These are phyloP conservation scores for Trichoderma koningii DNA, from an alignment of 2,329 filamentous ascomycete genomes.

Conservation along the genomic window DNA sequence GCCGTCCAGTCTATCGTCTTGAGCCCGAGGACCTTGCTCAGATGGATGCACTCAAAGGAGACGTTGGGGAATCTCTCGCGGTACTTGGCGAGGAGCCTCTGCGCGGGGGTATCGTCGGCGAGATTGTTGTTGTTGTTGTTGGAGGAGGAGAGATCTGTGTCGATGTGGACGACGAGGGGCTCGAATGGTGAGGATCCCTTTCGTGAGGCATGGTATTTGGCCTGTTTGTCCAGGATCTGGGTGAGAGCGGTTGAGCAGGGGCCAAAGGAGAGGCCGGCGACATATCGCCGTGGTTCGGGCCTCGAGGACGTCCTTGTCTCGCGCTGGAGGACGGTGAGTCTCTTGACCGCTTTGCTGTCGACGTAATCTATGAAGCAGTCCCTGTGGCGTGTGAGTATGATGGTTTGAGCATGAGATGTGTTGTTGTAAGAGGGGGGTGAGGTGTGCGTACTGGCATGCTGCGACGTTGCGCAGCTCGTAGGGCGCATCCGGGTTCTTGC, in stretches of 20 bases:
- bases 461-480: conserved; percentile 38
- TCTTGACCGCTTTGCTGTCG: conserved; percentile 76
- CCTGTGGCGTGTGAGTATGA: conserved; percentile 32
- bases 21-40: conserved; percentile 63
- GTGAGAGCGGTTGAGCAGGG: conserved; percentile 77
- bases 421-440: not conserved
- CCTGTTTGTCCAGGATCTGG: conserved; percentile 71
- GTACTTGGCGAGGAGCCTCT: conserved; percentile 44
- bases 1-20: conserved; percentile 56
- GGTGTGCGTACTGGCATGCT: conserved; percentile 38
- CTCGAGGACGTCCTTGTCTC: conserved; percentile 46
- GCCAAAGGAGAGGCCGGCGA: conserved; percentile 82
- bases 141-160: conserved; percentile 42
- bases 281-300: conserved; percentile 50
- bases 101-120: conserved; percentile 29
- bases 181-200: conserved; percentile 68
- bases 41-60: conserved; percentile 60
- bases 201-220: conserved; percentile 64
- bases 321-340: conserved; percentile 53
- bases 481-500: conserved; percentile 38
- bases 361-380: conserved; percentile 78
- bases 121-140: not conserved
- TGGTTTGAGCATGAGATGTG: not conserved
- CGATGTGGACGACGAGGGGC: conserved; percentile 61
- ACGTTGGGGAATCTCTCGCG: conserved; percentile 66